Conservation (phyloP, 2,329 filamentous ascomycete genomes). For the Biscogniauxia marginata region DNA sequence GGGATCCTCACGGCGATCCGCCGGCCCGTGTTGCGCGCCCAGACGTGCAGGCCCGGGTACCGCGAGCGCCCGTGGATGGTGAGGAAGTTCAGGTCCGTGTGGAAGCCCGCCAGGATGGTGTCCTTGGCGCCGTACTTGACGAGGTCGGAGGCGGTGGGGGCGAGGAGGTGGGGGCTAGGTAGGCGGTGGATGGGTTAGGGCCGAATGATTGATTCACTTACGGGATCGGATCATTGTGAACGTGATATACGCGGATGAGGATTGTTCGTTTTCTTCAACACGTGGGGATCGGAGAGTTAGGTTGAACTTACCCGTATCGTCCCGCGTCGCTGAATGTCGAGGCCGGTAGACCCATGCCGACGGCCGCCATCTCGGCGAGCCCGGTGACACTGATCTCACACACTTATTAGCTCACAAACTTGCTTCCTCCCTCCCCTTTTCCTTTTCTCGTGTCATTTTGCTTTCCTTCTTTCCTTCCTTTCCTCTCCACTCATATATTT, state of each 20-base stretch:
- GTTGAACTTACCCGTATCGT: constrained; percentile 51
- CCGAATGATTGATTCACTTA: too few relatives aligned
- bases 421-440: constrained; percentile 1
- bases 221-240: neutral
- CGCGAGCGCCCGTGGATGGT: constrained; percentile 64
- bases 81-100: constrained; percentile 64
- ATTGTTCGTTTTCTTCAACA: too few relatives aligned
- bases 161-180: constrained; percentile 58
- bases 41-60: constrained; percentile 61
- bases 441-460: too few relatives aligned
- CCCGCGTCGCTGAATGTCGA: constrained; percentile 55
- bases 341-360: constrained; percentile 53
- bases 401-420: neutral
- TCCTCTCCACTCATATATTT: too few relatives aligned
- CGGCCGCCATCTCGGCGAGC: constrained; percentile 58
- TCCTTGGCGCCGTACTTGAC: constrained; percentile 50
- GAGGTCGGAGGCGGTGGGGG: constrained; percentile 60
- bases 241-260: neutral
- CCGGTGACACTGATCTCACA: constrained; percentile 44
- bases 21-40: constrained; percentile 61
- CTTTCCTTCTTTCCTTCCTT: too few relatives aligned
- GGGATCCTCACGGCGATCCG: constrained; percentile 60
- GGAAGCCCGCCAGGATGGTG: constrained; percentile 62
- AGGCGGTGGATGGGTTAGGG: neutral
- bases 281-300: too few relatives aligned